Evolutionary conservation across 176 grass and related monocot species (phyloP).

Genomic region (Pharus latifolius): DNA sequence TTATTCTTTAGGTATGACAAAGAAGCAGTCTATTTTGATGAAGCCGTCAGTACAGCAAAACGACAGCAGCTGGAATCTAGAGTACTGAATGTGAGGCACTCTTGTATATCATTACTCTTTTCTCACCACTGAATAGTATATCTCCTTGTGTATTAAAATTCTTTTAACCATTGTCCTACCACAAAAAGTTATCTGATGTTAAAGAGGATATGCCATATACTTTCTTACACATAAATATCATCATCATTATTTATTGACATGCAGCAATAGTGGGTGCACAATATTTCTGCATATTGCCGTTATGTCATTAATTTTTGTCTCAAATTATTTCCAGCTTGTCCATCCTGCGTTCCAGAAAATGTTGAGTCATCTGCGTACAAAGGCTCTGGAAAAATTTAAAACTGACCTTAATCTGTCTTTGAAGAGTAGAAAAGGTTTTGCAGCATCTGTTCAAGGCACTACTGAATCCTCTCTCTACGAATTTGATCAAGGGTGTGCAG

Average conservation of each 20-base stretch:
- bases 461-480: conserved; percentile 46
- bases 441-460: conserved; percentile 45
- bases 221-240: background rate
- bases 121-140: background rate
- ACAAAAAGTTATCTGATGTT: background rate
- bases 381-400: conserved; percentile 82
- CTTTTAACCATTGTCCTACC: background rate
- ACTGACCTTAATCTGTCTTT: conserved; percentile 46
- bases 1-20: conserved; percentile 64
- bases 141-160: background rate
- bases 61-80: conserved; percentile 66
- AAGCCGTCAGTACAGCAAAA: conserved; percentile 80
- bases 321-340: conserved; percentile 46
- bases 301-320: background rate
- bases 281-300: background rate
- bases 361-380: conserved; percentile 60
- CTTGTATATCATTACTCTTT: background rate
- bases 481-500: conserved; percentile 48
- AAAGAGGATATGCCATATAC: background rate
- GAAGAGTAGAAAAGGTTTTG: conserved; percentile 51
- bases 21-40: conserved; percentile 94
- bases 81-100: conserved; percentile 60
- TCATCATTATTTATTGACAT: background rate
- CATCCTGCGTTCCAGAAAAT: conserved; percentile 72
- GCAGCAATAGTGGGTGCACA: too few species aligned